A percentile compares a stretch with the other conserved stretches of the same genome.
These are phyloP conservation scores for Effrenium voratum DNA, from an alignment of 73 alveolate genomes.

Conservation along the genomic window DNA sequence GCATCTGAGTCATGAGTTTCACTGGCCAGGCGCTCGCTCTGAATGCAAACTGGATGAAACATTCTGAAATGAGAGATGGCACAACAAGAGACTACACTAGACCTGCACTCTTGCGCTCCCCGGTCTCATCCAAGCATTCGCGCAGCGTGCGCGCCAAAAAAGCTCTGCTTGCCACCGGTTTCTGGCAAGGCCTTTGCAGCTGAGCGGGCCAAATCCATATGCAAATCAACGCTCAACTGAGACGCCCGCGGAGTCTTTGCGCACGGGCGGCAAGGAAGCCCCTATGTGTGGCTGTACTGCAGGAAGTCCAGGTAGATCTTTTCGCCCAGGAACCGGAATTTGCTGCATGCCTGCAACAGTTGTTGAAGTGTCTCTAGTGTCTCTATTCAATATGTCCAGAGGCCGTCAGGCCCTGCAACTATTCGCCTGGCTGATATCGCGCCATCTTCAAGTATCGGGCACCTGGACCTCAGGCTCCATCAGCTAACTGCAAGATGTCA, in stretches of 20 bases:
- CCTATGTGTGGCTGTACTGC: background rate
- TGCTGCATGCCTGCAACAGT: conserved; percentile 21
- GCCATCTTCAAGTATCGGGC: conserved; percentile 33
- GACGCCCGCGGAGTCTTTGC: background rate
- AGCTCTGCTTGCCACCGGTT: conserved; percentile 34
- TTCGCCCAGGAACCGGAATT: background rate
- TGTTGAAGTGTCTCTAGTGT: background rate
- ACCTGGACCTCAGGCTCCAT: background rate
- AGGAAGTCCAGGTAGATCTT: background rate
- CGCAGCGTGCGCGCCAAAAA: conserved; percentile 12
- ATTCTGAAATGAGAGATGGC: background rate
- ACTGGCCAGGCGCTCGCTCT: no score
- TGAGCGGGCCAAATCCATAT: background rate
- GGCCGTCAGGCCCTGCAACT: background rate
- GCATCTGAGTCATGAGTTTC: no score
- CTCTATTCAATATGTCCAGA: background rate
- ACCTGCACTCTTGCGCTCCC: background rate
- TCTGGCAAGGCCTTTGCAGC: background rate
- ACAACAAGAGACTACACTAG: background rate
- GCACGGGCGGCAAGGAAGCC: background rate
- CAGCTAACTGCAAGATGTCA: background rate
- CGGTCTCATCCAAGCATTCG: conserved; percentile 21
- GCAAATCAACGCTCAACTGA: background rate
- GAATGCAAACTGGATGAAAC: no score
- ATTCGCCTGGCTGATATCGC: conserved; percentile 12